Conservation (phyloP, 805 yeast genomes). For the Saturnispora bothae region DNA sequence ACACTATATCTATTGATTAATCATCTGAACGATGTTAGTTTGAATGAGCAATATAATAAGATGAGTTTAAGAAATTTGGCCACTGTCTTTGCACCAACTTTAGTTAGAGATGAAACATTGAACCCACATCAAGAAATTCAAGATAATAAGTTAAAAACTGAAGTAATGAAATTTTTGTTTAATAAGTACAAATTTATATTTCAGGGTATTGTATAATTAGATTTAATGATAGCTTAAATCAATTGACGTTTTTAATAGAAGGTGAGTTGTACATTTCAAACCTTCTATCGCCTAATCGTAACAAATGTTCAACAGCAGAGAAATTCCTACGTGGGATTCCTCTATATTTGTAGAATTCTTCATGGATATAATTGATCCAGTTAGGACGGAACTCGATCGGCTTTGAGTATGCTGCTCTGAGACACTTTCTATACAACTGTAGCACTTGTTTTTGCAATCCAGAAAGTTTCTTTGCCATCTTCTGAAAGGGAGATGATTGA, state of each 20-base stretch:
- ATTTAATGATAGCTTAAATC: neutral
- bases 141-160: conserved; percentile 77
- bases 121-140: conserved; percentile 72
- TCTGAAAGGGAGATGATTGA: neutral
- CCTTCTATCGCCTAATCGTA: conserved; percentile 65
- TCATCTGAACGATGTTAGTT: conserved; percentile 56
- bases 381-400: conserved; percentile 29
- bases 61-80: conserved; percentile 80
- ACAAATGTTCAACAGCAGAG: conserved; percentile 72
- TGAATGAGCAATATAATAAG: conserved; percentile 46
- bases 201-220: conserved; percentile 8
- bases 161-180: conserved; percentile 63
- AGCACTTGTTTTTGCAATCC: conserved; percentile 47
- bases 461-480: conserved; percentile 21
- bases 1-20: conserved; percentile 45
- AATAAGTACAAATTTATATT: conserved; percentile 33
- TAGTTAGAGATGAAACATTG: conserved; percentile 53
- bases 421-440: conserved; percentile 36
- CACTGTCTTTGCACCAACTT: conserved; percentile 90
- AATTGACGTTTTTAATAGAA: conserved; percentile 56
- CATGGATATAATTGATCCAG: conserved; percentile 26
- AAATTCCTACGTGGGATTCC: conserved; percentile 66
- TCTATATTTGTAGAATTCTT: conserved; percentile 54
- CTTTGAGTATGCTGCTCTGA: conserved; percentile 35
- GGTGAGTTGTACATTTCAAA: conserved; percentile 64